Evolutionary conservation across 2,329 filamentous ascomycete species (phyloP), one percentile per base, ranked within the genome.

Genomic region (Xylariaceae sp.): DNA sequence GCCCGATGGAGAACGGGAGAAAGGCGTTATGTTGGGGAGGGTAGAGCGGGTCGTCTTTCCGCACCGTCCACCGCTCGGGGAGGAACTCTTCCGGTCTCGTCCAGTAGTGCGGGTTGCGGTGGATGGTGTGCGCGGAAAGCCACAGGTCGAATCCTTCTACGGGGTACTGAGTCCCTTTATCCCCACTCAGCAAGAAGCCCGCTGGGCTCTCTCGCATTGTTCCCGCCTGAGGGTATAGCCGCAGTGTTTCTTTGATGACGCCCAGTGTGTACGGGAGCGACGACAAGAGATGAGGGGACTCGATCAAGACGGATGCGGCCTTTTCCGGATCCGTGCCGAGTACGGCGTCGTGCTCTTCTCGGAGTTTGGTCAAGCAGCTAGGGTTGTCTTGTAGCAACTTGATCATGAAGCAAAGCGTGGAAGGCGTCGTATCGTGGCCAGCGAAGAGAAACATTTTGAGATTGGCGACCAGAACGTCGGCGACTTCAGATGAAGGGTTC

Each of bases 1-100:
- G 67, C 0, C 74, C 74, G 14, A 68, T 60, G 31, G 68, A 66
- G 49, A 79, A 80, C 0, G 71, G 65, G 3, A 70, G 58, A 64
- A 66, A 78, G 1, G 71, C 70, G 38, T 69, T 64, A 17, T 47
- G 47, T n/a, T 9, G 14, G n/a, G 50, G 46, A n/a, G n/a, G n/a
- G 19, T 53, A 43, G 5, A 54, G 39, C 12, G 47, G 42, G 13
- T 52, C 43, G 12, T 46, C 46, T 28, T 52, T 49, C 2, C 39
- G 51, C 2, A 37, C 47, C 5, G 54, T 42, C 41, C 56, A 57
- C 21, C 62, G 40, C 37, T 64, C 48, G 13, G 63, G 56, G 28
- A 65, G 41, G 36, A 66, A 66, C 11, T 58, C 52, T 14, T 61
- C 11, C 21, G 21, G 7, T 7, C 21, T 6, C 21, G 21, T 6